Base-by-base conservation (phyloP, 805 yeast genomes). In the Candida lessepsii region DNA sequence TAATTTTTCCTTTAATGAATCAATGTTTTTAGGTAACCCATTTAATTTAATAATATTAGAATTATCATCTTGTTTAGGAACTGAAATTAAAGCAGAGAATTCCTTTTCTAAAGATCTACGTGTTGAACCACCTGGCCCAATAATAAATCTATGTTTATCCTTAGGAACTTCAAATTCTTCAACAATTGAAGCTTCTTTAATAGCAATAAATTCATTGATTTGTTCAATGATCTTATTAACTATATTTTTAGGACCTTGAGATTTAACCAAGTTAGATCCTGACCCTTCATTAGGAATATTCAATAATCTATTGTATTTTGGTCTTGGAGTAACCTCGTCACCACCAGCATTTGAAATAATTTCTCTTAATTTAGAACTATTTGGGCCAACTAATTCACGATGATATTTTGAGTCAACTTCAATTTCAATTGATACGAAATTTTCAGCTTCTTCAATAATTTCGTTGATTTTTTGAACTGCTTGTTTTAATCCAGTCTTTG, bases 81-180 rank as follows among this genome's bases (percentile, higher is more conserved):
- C 75, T 33, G 68, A 70, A 40, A 91, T 61, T 19, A 61, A 57
- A 35, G 86, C 90, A 10, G 71, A 68, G 60, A 74, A 86, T 53
- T 83, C 86, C 11, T 75, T 68, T 65, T 88, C 91, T 47, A 88
- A 61, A 9, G 76, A 69, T 50, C 83, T 83, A 63, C 91, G 86
- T 43, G 76, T 74, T 9, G 78, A 54, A 31, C 98, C 97, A 42
- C 80, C 80, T 27, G 88, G 80, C 28, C 98, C 98, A 60, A 91
- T 78, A 37, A 91, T 56, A 8, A 79, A 71, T 52, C 87, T 77
- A 53, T 86, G 91, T 56, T 82, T 83, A 44, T 80, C 83, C 57
- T 80, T 78, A 29, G 93, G 78, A 52, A 91, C 70, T 11, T 71
- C 79, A 42, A 74, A 51, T 27, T 68, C 73, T 48, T 71, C 82